Percentiles rank a stretch among this genome's conserved stretches.
Evolutionary conservation across 495 filamentous ascomycete species (phyloP).

Genomic region (Aspergillus nanangensis): DNA sequence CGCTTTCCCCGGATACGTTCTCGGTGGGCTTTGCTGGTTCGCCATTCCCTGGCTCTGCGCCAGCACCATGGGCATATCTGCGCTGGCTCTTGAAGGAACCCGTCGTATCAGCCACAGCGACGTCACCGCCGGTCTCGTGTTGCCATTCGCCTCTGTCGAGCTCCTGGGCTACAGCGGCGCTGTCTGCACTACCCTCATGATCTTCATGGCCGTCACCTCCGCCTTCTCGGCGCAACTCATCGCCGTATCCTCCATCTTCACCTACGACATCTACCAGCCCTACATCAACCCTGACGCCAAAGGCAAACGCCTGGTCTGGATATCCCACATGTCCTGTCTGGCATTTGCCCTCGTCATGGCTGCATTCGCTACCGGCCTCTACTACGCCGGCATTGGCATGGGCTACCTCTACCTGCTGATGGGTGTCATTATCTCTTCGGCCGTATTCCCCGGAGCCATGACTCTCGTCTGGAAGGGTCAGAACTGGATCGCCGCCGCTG

Average conservation of each 20-base stretch:
- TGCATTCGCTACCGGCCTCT: conserved; percentile 75
- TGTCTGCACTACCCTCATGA: conserved; percentile 73
- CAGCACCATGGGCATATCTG: conserved; percentile 91
- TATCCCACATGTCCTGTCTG: conserved; percentile 74
- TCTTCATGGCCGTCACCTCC: conserved; percentile 96
- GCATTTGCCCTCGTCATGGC: conserved; percentile 81
- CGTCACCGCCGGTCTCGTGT: conserved; percentile 80
- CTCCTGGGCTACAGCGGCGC: conserved; percentile 86
- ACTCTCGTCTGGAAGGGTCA: conserved; percentile 80
- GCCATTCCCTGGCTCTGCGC: conserved; percentile 93
- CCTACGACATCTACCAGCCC: conserved; percentile 83
- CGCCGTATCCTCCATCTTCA: conserved; percentile 88
- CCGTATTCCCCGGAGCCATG: conserved; percentile 78
- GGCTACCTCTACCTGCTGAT: conserved; percentile 82
- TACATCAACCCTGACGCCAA: conserved; percentile 54
- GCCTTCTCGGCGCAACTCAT: conserved; percentile 88
- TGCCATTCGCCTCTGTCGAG: conserved; percentile 87
- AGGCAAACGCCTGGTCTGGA: conserved; percentile 79
- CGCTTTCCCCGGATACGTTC: conserved; percentile 87
- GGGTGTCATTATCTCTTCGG: conserved; percentile 86
- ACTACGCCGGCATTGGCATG: conserved; percentile 65
- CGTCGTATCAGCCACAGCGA: conserved; percentile 68
- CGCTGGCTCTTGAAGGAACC: conserved; percentile 73
- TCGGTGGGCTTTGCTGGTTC: conserved; percentile 91
- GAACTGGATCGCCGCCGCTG: conserved; percentile 71